Evolutionary conservation across 108 stramenopile genomes (phyloP), one percentile per base, ranked within the genome.

Genomic region (Cylindrotheca fusiformis): DNA sequence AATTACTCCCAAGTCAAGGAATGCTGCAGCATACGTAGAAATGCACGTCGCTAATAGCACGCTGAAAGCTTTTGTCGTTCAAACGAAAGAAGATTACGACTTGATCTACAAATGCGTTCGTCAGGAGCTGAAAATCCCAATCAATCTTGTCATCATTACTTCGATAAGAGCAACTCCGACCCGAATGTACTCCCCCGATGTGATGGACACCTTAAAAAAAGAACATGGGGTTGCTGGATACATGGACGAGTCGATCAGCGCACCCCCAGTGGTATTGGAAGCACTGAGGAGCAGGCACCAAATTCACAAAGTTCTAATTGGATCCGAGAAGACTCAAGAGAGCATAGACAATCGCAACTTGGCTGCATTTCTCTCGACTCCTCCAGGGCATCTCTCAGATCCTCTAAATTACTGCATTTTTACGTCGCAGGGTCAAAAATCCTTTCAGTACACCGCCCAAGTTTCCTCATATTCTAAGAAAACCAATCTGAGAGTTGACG

Each of bases 201-300:
- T 76, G 49, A 82, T 87, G 82, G 50, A 72, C 8, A 58, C 67
- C 1, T 53, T 94, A 32, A 80, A 85, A 67, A 63, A 47, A 33
- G 68, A 90, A 4, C 79, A 91, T 66, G 90, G 88, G 5, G 74
- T 94, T 46, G 20, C 60, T n/a, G 85, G 83, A 4, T 94, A 89
- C 72, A 57, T 96, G 33, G 92, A 94, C 63, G 85, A 96, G 66
- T 68, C 74, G 52, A 77, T 88, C 50, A 66, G 71, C 0, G 89
- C 82, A 1, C 85, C 88, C 17, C 78, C 72, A 18, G 41, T 74
- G n/a, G 86, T 96, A 18, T 67, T 84, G 66, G 76, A 79, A 57
- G 88, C 83, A 6, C 79, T 96, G 45, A 65, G 80, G 12, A 65
- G 55, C 1, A 58, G 33, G 23, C 75, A 87, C 48, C 52, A 63